phyloP scores from a whole-genome alignment of 495 filamentous ascomycete species.

The Trichoderma reesei region DNA sequence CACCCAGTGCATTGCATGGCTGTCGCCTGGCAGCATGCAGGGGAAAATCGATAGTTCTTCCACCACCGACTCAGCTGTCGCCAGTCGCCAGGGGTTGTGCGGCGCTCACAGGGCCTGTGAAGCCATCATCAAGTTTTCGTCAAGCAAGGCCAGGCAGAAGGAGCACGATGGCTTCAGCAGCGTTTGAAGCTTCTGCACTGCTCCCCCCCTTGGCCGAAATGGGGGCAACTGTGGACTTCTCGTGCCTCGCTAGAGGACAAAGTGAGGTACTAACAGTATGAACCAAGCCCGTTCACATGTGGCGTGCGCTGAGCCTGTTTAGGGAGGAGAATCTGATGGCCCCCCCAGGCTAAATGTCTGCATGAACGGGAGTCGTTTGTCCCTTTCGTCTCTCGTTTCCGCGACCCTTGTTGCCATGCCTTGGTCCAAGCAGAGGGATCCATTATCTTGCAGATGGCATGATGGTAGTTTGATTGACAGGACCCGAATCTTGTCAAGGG shows the following conservation, averaged over 20 bases:
- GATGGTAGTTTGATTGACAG: too few relatives aligned
- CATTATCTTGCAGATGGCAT: too few relatives aligned
- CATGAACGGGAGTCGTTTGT: neutral
- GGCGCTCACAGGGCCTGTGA: neutral
- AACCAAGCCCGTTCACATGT: neutral
- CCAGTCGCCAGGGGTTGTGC: neutral
- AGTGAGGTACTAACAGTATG: too few relatives aligned
- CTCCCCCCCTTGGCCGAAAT: neutral
- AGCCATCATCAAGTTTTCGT: neutral
- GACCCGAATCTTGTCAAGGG: too few relatives aligned
- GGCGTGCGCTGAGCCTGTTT: neutral
- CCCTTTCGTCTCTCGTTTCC: neutral
- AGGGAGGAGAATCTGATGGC: neutral
- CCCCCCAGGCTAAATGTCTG: neutral
- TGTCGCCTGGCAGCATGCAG: neutral
- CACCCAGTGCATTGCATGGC: neutral
- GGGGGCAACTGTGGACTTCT: neutral
- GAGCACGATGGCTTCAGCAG: neutral
- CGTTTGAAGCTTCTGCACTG: conserved; percentile 2
- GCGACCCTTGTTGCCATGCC: neutral
- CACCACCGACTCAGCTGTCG: neutral
- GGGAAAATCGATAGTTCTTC: neutral
- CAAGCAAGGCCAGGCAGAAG: neutral
- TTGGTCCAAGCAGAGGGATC: too few relatives aligned
- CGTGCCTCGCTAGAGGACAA: too few relatives aligned